A percentile compares a stretch with the other conserved stretches of the same genome.
These are phyloP conservation scores for Neopestalotiopsis sp. DNA, from an alignment of 2,329 filamentous ascomycete genomes.

Conservation along the genomic window DNA sequence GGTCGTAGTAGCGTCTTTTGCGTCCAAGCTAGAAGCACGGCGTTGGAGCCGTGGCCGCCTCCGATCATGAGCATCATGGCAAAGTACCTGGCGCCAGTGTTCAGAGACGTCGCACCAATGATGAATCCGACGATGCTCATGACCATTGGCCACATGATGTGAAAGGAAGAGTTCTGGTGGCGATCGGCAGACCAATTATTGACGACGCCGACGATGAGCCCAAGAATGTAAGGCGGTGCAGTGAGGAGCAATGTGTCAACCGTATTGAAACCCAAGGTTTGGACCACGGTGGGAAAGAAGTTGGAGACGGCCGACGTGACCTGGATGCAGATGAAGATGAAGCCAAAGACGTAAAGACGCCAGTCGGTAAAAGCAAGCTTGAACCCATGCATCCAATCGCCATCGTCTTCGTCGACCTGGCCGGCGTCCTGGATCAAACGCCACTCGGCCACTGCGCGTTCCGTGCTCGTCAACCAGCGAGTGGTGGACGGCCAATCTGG, in stretches of 20 bases:
- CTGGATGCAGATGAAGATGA: neutral
- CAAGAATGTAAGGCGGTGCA: slow-evolving; percentile 17
- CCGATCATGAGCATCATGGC: slow-evolving; percentile 32
- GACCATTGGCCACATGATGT: slow-evolving; percentile 2
- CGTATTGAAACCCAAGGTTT: slow-evolving; percentile 11
- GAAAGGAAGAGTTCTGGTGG: slow-evolving; percentile 13
- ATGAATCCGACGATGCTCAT: slow-evolving; percentile 14
- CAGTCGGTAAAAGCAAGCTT: slow-evolving; percentile 55
- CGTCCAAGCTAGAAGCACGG: slow-evolving; percentile 50
- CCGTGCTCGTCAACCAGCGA: slow-evolving; percentile 49
- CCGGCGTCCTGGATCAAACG: slow-evolving; percentile 57
- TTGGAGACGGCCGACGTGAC: neutral
- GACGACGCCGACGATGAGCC: slow-evolving; percentile 2
- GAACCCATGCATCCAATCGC: slow-evolving; percentile 49
- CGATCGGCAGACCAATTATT: slow-evolving; percentile 13
- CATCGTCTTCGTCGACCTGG: slow-evolving; percentile 43
- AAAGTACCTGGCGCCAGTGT: slow-evolving; percentile 17
- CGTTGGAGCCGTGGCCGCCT: slow-evolving; percentile 46
- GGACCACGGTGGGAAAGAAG: slow-evolving; percentile 14
- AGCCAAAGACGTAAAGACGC: slow-evolving; percentile 53
- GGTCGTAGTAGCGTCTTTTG: slow-evolving; percentile 47
- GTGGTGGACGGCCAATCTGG: slow-evolving; percentile 47
- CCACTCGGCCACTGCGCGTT: slow-evolving; percentile 52
- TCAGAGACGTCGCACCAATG: slow-evolving; percentile 8
- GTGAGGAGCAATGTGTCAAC: slow-evolving; percentile 15